Conservation (phyloP, 306 rosid species). For the Erythrophleum fordii region DNA sequence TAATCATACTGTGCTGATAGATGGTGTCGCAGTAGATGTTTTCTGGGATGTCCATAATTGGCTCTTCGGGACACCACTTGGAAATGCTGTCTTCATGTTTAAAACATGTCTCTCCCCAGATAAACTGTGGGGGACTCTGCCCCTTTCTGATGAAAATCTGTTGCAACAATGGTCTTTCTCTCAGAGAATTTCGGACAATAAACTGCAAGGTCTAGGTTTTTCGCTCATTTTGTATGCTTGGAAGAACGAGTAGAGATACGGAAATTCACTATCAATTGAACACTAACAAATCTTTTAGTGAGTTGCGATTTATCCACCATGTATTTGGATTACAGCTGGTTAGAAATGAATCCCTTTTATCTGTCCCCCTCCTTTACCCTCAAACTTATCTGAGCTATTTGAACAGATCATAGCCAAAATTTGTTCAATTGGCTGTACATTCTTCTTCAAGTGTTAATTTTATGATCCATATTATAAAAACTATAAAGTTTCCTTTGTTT, state of each 20-base stretch:
- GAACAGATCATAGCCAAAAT: constrained; percentile 49
- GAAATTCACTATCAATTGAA: constrained; percentile 43
- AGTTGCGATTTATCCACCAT: constrained; percentile 56
- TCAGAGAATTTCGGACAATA: constrained; percentile 77
- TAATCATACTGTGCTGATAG: constrained; percentile 78
- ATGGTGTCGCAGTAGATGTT: constrained; percentile 85
- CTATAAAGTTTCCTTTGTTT: constrained; percentile 10
- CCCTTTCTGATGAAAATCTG: constrained; percentile 60
- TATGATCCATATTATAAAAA: constrained; percentile 40
- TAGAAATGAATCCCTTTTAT: too few relatives aligned
- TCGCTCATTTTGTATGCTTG: constrained; percentile 84
- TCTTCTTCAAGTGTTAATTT: constrained; percentile 51
- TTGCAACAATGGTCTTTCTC: constrained; percentile 81
- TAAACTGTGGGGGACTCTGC: constrained; percentile 68
- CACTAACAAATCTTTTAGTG: constrained; percentile 62
- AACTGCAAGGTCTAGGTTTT: constrained; percentile 67
- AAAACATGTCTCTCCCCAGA: constrained; percentile 68
- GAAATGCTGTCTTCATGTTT: constrained; percentile 92
- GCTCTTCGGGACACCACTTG: constrained; percentile 75
- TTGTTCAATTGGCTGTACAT: constrained; percentile 57
- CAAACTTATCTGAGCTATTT: constrained; percentile 50
- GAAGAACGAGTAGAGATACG: constrained; percentile 69
- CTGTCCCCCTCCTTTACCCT: too few relatives aligned
- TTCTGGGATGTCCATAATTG: constrained; percentile 97
- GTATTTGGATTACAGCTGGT: constrained; percentile 43